Percentiles rank a stretch among this genome's conserved stretches.
Evolutionary conservation across 1,139 yeast species (phyloP).

Genomic region (Sporopachydermia cereana): DNA sequence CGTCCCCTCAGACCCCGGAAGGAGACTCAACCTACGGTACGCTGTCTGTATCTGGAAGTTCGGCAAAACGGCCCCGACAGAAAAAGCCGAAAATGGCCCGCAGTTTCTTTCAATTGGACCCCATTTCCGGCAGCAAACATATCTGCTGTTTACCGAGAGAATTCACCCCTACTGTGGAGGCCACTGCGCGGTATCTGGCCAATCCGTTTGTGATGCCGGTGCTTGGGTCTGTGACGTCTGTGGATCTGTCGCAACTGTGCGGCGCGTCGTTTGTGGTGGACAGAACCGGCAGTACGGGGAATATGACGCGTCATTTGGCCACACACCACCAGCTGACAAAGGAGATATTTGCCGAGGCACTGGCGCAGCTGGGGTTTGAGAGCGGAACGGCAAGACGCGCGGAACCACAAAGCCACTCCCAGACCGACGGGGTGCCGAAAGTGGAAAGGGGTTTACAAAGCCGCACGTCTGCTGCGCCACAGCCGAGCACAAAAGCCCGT

Average conservation of each 20-base stretch:
- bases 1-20: no score
- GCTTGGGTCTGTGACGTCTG: not conserved
- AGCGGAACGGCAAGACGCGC: not conserved
- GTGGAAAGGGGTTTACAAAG: no score
- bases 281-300: conserved; percentile 3
- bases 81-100: not conserved
- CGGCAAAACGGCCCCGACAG: not conserved
- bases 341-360: not conserved
- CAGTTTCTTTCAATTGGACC: conserved; percentile 3
- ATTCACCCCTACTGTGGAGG: not conserved
- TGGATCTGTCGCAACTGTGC: not conserved
- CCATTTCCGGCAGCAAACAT: not conserved
- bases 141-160: conserved; percentile 5
- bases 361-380: not conserved
- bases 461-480: not conserved
- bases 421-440: not conserved
- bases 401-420: not conserved
- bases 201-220: conserved; percentile 3
- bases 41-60: not conserved
- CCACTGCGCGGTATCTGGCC: not conserved
- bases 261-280: not conserved
- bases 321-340: not conserved
- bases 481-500: not conserved
- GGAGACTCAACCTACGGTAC: no score
- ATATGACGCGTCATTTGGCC: conserved; percentile 3